A percentile compares a stretch with the other conserved stretches of the same genome.
phyloP scores from a whole-genome alignment of 2,329 filamentous ascomycete genomes.

The Fusarium sp. region DNA sequence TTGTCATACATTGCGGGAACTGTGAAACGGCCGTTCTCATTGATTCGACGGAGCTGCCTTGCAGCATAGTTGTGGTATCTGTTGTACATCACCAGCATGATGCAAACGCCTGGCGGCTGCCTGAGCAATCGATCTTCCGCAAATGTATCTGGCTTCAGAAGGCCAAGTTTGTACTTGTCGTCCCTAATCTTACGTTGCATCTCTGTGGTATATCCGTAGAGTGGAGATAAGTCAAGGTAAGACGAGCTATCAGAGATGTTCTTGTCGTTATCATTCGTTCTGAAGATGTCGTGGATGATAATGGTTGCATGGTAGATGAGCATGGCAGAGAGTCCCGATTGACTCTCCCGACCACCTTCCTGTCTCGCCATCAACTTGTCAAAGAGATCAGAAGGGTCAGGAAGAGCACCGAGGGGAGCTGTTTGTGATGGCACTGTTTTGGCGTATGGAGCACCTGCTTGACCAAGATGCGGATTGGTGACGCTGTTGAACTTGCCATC shows the following conservation, averaged over 20 bases:
- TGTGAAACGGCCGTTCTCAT: constrained; percentile 58
- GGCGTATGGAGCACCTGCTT: constrained; percentile 51
- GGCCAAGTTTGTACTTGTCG: constrained; percentile 53
- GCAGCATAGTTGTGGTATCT: constrained; percentile 87
- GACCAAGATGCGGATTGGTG: constrained; percentile 48
- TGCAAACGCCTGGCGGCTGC: constrained; percentile 77
- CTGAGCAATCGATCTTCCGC: constrained; percentile 75
- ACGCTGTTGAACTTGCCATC: constrained; percentile 52
- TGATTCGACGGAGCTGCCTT: constrained; percentile 72
- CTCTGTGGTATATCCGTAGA: constrained; percentile 58
- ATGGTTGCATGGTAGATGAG: constrained; percentile 66
- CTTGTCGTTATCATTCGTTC: constrained; percentile 52
- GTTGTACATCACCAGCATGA: constrained; percentile 80
- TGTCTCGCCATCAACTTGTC: constrained; percentile 51
- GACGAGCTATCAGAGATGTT: constrained; percentile 58
- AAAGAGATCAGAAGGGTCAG: constrained; percentile 52
- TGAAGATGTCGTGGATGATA: constrained; percentile 68
- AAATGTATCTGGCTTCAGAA: constrained; percentile 72
- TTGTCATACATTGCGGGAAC: constrained; percentile 35
- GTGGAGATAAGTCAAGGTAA: constrained; percentile 62
- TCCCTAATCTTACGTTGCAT: constrained; percentile 54
- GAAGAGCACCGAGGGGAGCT: constrained; percentile 45
- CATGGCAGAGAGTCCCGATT: constrained; percentile 62
- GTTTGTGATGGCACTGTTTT: constrained; percentile 49
- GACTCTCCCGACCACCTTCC: constrained; percentile 51